Evolutionary conservation across 345 rosid species (phyloP).

Genomic region (Anacardium occidentale): DNA sequence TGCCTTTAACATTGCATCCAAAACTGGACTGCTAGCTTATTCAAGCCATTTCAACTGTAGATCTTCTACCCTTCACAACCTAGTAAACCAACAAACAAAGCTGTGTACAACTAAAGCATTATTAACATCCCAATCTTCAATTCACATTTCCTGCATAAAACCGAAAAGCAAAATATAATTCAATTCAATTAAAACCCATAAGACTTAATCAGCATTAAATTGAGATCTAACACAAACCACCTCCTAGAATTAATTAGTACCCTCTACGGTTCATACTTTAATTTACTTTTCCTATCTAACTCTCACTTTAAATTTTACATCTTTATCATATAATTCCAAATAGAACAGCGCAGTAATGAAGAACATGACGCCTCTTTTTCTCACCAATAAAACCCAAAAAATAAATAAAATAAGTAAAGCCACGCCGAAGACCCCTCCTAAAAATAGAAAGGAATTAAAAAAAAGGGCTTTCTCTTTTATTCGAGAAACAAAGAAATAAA

Average conservation of each 20-base stretch:
- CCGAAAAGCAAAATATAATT: not conserved
- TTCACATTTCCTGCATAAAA: constrained; percentile 23
- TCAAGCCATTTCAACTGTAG: constrained; percentile 39
- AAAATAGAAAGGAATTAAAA: not conserved
- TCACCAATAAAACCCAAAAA: not conserved
- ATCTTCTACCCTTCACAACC: constrained; percentile 15
- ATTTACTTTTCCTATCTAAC: not conserved
- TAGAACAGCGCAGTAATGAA: constrained; percentile 22
- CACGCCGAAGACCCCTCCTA: constrained; percentile 13
- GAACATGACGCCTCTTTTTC: constrained; percentile 26
- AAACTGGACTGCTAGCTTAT: constrained; percentile 32
- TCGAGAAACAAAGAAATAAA: constrained; percentile 16
- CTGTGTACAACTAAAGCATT: constrained; percentile 16
- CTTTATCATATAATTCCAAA: not conserved
- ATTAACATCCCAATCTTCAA: constrained; percentile 20
- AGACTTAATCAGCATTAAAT: constrained; percentile 18
- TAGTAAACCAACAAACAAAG: not conserved
- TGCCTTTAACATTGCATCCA: constrained; percentile 59
- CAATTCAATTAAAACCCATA: too few relatives aligned
- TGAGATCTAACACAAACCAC: constrained; percentile 32
- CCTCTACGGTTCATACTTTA: not conserved
- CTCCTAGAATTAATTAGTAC: not conserved
- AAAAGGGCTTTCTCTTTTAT: not conserved
- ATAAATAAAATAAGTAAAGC: not conserved
- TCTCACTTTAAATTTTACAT: not conserved